phyloP scores from a whole-genome alignment of 371 early-diverging fungal genomes.

The Apophysomyces variabilis region DNA sequence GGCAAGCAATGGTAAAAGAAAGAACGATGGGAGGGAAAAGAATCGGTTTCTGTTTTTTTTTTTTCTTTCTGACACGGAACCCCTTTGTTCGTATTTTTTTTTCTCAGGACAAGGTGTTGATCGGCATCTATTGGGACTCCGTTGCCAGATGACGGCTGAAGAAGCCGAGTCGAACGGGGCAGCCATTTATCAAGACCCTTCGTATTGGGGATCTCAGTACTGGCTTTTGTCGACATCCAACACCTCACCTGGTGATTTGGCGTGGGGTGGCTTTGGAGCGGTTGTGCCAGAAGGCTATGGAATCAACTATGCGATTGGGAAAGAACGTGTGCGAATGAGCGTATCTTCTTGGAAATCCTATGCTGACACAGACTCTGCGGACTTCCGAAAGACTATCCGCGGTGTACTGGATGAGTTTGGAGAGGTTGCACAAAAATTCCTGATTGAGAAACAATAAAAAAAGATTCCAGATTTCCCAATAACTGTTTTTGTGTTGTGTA shows the following conservation, averaged over 20 bases:
- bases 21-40: conserved; percentile 58
- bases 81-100: conserved; percentile 68
- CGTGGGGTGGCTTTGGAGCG: conserved; percentile 80
- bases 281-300: conserved; percentile 88
- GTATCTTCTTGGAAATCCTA: conserved; percentile 67
- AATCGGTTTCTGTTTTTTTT: conserved; percentile 12
- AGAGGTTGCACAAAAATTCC: conserved; percentile 44
- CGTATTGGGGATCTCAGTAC: conserved; percentile 64
- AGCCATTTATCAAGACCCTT: conserved; percentile 74
- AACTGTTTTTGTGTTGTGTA: too few relatives aligned
- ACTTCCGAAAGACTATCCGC: conserved; percentile 60
- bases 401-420: conserved; percentile 64
- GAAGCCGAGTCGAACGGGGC: conserved; percentile 56
- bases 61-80: conserved; percentile 31
- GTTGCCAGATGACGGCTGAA: conserved; percentile 81
- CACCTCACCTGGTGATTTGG: conserved; percentile 79
- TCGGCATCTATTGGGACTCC: conserved; percentile 85
- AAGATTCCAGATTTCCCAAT: not conserved
- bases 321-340: conserved; percentile 78
- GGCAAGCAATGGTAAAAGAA: conserved; percentile 64
- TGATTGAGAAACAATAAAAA: conserved; percentile 27
- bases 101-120: conserved; percentile 83
- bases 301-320: conserved; percentile 89
- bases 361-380: conserved; percentile 51
- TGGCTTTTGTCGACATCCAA: conserved; percentile 84